Percentiles rank a stretch among this genome's conserved stretches.
Conservation (phyloP, 2,329 filamentous ascomycete species). For the Daldinia sp. region DNA sequence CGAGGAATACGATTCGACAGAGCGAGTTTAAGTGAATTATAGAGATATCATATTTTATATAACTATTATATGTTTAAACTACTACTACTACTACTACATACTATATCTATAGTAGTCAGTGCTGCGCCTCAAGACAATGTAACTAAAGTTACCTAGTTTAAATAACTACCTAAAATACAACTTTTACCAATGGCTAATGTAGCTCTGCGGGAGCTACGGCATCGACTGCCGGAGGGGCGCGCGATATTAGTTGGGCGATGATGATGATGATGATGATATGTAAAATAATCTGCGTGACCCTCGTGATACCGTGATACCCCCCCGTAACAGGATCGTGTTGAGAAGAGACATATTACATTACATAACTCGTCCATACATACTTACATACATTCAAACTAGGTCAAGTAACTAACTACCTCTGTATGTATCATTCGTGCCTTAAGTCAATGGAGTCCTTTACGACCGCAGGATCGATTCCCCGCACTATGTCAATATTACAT, state of each 20-base stretch:
- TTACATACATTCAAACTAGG: background rate
- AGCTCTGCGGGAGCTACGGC: constrained; percentile 19
- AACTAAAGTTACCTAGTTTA: background rate
- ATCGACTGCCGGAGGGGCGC: constrained; percentile 12
- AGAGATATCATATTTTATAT: background rate
- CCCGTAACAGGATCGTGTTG: background rate
- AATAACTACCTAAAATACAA: background rate
- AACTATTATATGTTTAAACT: background rate
- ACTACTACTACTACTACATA: background rate
- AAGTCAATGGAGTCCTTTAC: constrained; percentile 4
- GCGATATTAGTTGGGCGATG: background rate
- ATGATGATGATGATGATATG: background rate
- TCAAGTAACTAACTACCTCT: no score
- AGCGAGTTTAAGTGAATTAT: background rate
- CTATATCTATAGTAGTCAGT: background rate
- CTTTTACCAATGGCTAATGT: background rate
- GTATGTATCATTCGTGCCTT: background rate
- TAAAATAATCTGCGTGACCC: constrained; percentile 1
- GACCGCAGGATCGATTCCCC: background rate
- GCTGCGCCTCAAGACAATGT: constrained; percentile 1
- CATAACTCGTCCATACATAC: background rate
- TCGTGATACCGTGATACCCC: background rate
- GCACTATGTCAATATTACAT: constrained; percentile 1
- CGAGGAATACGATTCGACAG: background rate
- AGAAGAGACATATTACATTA: constrained; percentile 4